Conservation (phyloP, 116 monocot species). For the Dioscorea cayenensis region DNA sequence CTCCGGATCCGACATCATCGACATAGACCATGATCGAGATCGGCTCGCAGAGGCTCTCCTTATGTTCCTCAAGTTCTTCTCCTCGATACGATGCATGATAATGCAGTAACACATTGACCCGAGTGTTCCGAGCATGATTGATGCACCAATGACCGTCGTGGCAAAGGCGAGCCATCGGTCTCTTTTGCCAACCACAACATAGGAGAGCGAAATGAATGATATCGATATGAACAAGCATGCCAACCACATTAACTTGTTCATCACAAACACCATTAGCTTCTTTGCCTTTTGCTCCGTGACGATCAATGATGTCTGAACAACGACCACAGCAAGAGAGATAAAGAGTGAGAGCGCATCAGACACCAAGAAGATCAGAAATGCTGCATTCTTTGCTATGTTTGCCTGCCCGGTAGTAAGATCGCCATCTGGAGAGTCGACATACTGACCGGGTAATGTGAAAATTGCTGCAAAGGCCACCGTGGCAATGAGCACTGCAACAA, state of each 20-base stretch:
- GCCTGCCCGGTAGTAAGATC: constrained; percentile 56
- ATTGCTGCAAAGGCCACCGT: constrained; percentile 97
- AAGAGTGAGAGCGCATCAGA: constrained; percentile 83
- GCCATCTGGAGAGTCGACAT: constrained; percentile 9
- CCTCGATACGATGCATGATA: constrained; percentile 53
- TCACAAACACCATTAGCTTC: constrained; percentile 77
- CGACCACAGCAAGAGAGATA: constrained; percentile 89
- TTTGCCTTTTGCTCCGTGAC: constrained; percentile 87
- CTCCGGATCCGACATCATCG: constrained; percentile 14
- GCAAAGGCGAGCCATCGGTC: constrained; percentile 73
- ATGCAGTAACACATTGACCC: constrained; percentile 91
- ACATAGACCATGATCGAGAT: constrained; percentile 16
- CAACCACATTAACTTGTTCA: constrained; percentile 97
- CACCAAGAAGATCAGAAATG: constrained; percentile 84
- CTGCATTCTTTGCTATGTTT: constrained; percentile 46
- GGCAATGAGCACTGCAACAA: constrained; percentile 94
- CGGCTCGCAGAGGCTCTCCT: constrained; percentile 13
- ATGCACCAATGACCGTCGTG: constrained; percentile 55
- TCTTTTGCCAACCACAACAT: constrained; percentile 67
- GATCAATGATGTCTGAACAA: constrained; percentile 87
- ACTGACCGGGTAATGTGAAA: constrained; percentile 76
- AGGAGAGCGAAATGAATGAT: constrained; percentile 76
- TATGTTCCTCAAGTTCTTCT: constrained; percentile 50
- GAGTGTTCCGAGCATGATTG: constrained; percentile 62
- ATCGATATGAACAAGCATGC: constrained; percentile 75